Percentiles rank a stretch among this genome's conserved stretches.
Conservation (phyloP, 202 grass and related monocot genomes). For the Zoysia matrella region DNA sequence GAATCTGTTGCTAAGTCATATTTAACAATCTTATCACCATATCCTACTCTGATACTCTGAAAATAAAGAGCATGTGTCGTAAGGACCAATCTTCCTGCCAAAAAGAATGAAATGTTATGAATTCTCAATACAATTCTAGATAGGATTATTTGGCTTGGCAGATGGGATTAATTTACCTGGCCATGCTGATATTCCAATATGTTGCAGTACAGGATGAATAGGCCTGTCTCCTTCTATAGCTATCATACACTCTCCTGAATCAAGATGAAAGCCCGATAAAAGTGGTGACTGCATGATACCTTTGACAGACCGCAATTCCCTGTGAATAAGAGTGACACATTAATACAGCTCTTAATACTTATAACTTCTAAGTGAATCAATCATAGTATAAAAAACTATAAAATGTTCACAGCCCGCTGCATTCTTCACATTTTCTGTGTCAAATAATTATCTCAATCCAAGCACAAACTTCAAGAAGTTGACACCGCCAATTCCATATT, state of each 20-base stretch:
- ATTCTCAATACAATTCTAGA: constrained; percentile 16
- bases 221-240: constrained; percentile 77
- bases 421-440: not conserved
- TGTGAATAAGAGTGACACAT: constrained; percentile 44
- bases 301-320: constrained; percentile 68
- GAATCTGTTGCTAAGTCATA: constrained; percentile 70
- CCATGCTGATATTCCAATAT: constrained; percentile 81
- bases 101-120: constrained; percentile 39
- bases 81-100: constrained; percentile 85
- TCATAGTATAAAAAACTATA: not conserved
- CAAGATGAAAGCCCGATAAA: constrained; percentile 62
- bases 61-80: constrained; percentile 97
- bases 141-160: constrained; percentile 18
- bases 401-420: not conserved
- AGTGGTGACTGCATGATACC: constrained; percentile 48
- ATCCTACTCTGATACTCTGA: constrained; percentile 70
- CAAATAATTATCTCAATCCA: constrained; percentile 9
- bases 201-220: constrained; percentile 78
- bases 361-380: constrained; percentile 3
- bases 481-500: not conserved
- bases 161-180: constrained; percentile 58
- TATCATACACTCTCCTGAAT: constrained; percentile 75
- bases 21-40: constrained; percentile 67
- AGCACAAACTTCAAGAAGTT: not conserved
- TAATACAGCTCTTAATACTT: not conserved